Base-by-base conservation (phyloP, 2,329 filamentous ascomycete species). In the Pleomassaria siparia region DNA sequence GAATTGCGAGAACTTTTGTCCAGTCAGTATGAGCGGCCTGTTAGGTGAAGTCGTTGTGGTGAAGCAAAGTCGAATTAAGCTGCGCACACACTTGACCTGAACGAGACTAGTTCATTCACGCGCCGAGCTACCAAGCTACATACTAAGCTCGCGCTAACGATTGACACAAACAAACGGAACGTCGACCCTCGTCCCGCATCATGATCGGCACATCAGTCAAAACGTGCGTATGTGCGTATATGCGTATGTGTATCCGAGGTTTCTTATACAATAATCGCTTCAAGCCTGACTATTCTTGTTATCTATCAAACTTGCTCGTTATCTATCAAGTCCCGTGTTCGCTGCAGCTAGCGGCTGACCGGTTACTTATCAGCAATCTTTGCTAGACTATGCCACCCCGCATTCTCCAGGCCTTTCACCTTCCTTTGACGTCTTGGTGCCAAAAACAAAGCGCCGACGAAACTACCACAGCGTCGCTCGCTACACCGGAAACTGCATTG, bases 391-490 rank as follows among this genome's bases (percentile, higher is more conserved):
- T 46, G 36, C 33, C n/a, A 20, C 43, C 33, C 43, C 43, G 36
- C 43, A 33, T 25, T 40, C 36, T 40, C 26, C 37, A 28, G n/a
- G n/a, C n/a, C n/a, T n/a, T n/a, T n/a, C n/a, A 47, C 37, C 44
- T 47, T 41, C 44, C 44, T 42, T 18, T 21, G n/a, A 15, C 15
- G 44, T 41, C 26, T 12, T 47, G 44, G 44, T 42, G 26, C 22
- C 25, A n/a, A n/a, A n/a, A n/a, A n/a, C n/a, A n/a, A n/a, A n/a
- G n/a, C n/a, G n/a, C n/a, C n/a, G n/a, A n/a, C n/a, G n/a, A n/a
- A n/a, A n/a, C n/a, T n/a, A n/a, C n/a, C n/a, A n/a, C n/a, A n/a
- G n/a, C n/a, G n/a, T n/a, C n/a, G n/a, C n/a, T n/a, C n/a, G n/a
- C n/a, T n/a, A n/a, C n/a, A n/a, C n/a, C n/a, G n/a, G n/a, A n/a